These are phyloP conservation scores for Boletellus ananas DNA, from an alignment of 768 basidiomycete genomes.

Conservation along the genomic window DNA sequence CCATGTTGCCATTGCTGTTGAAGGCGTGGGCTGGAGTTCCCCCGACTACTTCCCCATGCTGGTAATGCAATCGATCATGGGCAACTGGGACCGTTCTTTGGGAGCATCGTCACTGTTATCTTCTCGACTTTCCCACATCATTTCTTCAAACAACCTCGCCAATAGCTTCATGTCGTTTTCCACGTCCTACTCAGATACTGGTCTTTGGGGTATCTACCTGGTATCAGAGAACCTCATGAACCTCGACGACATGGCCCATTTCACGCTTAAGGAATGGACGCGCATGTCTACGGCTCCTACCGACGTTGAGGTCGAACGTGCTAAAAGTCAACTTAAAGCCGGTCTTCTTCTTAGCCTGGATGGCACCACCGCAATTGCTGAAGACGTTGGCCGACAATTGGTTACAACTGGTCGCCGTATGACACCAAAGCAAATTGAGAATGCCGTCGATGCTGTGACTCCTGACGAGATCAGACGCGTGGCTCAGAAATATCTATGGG, in stretches of 20 bases:
- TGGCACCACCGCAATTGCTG: constrained; percentile 94
- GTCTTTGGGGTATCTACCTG: constrained; percentile 98
- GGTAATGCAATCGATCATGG: constrained; percentile 95
- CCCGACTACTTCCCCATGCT: constrained; percentile 99
- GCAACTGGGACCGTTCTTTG: constrained; percentile 98
- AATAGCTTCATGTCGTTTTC: constrained; percentile 99
- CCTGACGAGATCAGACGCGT: constrained; percentile 89
- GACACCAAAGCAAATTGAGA: constrained; percentile 92
- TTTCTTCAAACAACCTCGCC: constrained; percentile 92
- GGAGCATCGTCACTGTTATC: constrained; percentile 87
- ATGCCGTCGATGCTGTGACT: constrained; percentile 85
- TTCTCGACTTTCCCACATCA: constrained; percentile 86
- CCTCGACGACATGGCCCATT: constrained; percentile 91
- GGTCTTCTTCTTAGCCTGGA: constrained; percentile 85
- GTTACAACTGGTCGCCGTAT: constrained; percentile 89
- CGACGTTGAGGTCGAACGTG: constrained; percentile 87
- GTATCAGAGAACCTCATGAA: constrained; percentile 93
- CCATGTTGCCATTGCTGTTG: constrained; percentile 94
- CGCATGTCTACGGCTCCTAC: constrained; percentile 89
- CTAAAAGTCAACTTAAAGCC: constrained; percentile 98
- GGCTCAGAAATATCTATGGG: constrained; percentile 96
- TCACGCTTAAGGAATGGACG: constrained; percentile 93
- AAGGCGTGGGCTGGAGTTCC: constrained; percentile 96
- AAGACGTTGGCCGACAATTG: constrained; percentile 97
- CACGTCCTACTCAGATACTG: constrained; percentile 97